These are phyloP conservation scores for Eimeria acervulina DNA, from an alignment of 169 alveolate genomes.

Conservation along the genomic window DNA sequence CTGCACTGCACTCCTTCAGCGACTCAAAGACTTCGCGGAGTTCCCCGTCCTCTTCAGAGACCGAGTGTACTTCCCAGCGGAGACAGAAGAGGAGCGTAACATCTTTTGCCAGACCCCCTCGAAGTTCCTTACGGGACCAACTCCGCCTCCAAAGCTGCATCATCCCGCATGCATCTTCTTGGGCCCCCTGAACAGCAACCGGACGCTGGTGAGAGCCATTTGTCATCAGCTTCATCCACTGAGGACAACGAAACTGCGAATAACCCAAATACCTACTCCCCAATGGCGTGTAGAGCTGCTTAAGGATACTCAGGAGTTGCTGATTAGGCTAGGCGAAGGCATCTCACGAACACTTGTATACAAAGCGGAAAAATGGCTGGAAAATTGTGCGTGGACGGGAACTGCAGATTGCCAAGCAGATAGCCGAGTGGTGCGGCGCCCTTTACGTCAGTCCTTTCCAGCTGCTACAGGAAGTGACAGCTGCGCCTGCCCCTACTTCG, in stretches of 20 bases:
- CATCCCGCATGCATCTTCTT: constrained; percentile 60
- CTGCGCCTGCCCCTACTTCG: constrained; percentile 2
- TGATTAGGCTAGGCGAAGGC: not conserved
- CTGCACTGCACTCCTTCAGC: not conserved
- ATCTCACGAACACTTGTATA: not conserved
- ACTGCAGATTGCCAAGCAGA: constrained; percentile 59
- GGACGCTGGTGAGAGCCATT: constrained; percentile 31
- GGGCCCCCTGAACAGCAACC: constrained; percentile 71
- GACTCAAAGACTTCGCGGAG: constrained; percentile 49
- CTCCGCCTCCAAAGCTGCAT: constrained; percentile 35
- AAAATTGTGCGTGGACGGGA: not conserved
- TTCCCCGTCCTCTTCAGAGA: constrained; percentile 74
- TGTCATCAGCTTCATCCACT: not conserved
- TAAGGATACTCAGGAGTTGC: not conserved
- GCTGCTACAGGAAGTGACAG: constrained; percentile 30
- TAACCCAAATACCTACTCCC: not conserved
- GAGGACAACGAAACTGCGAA: not conserved
- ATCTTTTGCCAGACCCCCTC: constrained; percentile 57
- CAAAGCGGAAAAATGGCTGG: not conserved
- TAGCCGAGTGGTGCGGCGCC: constrained; percentile 78
- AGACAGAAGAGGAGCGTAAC: constrained; percentile 42
- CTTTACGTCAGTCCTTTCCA: constrained; percentile 52
- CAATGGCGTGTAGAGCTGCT: not conserved
- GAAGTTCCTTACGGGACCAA: constrained; percentile 42
- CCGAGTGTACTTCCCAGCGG: constrained; percentile 63